Evolutionary conservation across 192 early-diverging fungal species (phyloP), one percentile per base, ranked within the genome.

Genomic region (Coemansia pectinata): DNA sequence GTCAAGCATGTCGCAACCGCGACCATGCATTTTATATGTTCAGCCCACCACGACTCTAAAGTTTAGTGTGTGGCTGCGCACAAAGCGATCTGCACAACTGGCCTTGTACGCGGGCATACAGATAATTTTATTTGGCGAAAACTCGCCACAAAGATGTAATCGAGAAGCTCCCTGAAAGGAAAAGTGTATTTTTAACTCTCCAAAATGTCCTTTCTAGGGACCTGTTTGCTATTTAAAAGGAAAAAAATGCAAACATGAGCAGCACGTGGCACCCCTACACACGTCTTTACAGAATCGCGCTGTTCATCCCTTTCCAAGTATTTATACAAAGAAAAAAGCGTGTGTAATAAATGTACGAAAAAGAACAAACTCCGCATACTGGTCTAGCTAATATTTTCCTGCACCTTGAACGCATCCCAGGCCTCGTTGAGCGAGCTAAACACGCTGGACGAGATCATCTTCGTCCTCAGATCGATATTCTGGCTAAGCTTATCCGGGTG

Each of bases 401-500:
- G 90, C 14, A 70, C 74, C 79, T 95, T 97, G 78, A 98, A 99
- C 5, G 83, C 73, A 69, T 98, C 96, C 96, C 96, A 99, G 7
- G 94, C 96, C 83, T 94, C 88, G 76, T 99, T 99, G 42, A 99
- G 80, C 2, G 87, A 81, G 64, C 88, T 86, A 73, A 99, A 99
- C 15, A 97, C 93, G 45, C 87, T 87, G 58, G 89, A 91, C 31
- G 97, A 96, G 34, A 98, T 84, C 90, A 98, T 87, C 52, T 77
- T 84, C 21, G 78, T 79, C 31, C 81, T 72, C 66, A 97, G 88
- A 73, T 96, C 95, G 12, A 93, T 78, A n/a, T 90, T 90, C 10
- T 90, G 86, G 69, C 48, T 66, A 67, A 94, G 91, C 86, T 98
- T 99, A 66, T 99, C 97, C 11, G 97, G 96, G 83, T 99, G 97